These are phyloP conservation scores for Typha latifolia DNA, from an alignment of 176 grass and related monocot genomes.

Conservation along the genomic window DNA sequence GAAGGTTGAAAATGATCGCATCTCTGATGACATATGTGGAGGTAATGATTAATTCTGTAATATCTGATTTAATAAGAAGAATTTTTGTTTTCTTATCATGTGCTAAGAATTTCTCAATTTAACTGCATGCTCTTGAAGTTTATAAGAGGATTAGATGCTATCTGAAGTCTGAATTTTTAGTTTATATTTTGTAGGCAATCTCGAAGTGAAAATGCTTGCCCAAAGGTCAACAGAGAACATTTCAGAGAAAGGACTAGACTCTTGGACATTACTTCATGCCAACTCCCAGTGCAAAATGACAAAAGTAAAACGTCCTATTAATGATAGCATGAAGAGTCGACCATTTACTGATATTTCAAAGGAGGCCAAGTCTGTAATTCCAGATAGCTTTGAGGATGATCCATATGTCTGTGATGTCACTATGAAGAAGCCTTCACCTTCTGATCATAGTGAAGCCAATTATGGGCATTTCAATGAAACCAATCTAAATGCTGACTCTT, in stretches of 20 bases:
- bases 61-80: neutral
- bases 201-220: slow-evolving; percentile 18
- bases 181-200: slow-evolving; percentile 28
- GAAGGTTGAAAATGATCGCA: slow-evolving; percentile 18
- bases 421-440: slow-evolving; percentile 14
- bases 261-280: slow-evolving; percentile 12
- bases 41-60: slow-evolving; percentile 34
- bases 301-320: slow-evolving; percentile 21
- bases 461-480: slow-evolving; percentile 27
- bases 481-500: slow-evolving; percentile 11
- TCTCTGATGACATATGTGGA: slow-evolving; percentile 25
- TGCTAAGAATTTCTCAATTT: slow-evolving; percentile 4
- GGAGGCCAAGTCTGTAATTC: slow-evolving; percentile 27
- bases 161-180: slow-evolving; percentile 7
- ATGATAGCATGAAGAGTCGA: slow-evolving; percentile 22
- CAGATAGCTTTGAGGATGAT: slow-evolving; percentile 84
- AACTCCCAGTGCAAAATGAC: slow-evolving; percentile 15
- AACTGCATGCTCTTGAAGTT: neutral
- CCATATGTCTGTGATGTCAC: slow-evolving; percentile 9
- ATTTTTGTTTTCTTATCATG: slow-evolving; percentile 1
- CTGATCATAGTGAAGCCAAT: slow-evolving; percentile 24
- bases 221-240: slow-evolving; percentile 17
- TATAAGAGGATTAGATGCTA: slow-evolving; percentile 7
- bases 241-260: neutral
- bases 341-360: slow-evolving; percentile 18